Evolutionary conservation across 2,329 filamentous ascomycete genomes (phyloP).

Genomic region (Colletotrichum sp.): DNA sequence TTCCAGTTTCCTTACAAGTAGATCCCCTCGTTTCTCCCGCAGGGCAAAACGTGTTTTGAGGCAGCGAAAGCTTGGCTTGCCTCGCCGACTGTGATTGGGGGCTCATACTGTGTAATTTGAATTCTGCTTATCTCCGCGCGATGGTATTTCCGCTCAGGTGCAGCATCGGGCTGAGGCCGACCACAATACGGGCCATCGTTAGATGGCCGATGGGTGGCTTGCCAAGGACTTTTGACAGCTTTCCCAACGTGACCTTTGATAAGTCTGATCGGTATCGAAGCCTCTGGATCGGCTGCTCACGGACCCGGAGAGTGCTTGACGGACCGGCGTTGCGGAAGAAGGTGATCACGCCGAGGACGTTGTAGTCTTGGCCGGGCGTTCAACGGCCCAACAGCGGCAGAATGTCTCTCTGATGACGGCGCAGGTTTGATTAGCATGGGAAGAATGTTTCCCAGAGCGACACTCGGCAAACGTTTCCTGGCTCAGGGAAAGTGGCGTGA

Average conservation of each 20-base stretch:
- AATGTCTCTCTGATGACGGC: not conserved
- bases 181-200: not conserved
- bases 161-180: not conserved
- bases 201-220: not conserved
- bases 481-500: not conserved
- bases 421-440: slow-evolving; percentile 7
- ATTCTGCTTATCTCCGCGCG: not conserved
- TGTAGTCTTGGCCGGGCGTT: not conserved
- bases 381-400: not conserved
- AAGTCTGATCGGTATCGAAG: not conserved
- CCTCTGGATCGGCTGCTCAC: not conserved
- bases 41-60: slow-evolving; percentile 12
- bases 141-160: not conserved
- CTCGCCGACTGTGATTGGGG: not conserved
- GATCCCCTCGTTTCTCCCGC: slow-evolving; percentile 6
- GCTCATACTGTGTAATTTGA: not conserved
- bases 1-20: slow-evolving; percentile 1
- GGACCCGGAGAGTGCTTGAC: not conserved
- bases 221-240: not conserved
- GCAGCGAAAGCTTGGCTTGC: slow-evolving; percentile 1
- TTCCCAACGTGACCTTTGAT: not conserved
- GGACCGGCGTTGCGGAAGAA: not conserved
- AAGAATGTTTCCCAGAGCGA: slow-evolving; percentile 4
- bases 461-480: slow-evolving; percentile 1
- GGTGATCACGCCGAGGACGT: not conserved